Evolutionary conservation across 345 rosid species (phyloP), one percentile per base, ranked within the genome.

Genomic region (Ceriops zippeliana): DNA sequence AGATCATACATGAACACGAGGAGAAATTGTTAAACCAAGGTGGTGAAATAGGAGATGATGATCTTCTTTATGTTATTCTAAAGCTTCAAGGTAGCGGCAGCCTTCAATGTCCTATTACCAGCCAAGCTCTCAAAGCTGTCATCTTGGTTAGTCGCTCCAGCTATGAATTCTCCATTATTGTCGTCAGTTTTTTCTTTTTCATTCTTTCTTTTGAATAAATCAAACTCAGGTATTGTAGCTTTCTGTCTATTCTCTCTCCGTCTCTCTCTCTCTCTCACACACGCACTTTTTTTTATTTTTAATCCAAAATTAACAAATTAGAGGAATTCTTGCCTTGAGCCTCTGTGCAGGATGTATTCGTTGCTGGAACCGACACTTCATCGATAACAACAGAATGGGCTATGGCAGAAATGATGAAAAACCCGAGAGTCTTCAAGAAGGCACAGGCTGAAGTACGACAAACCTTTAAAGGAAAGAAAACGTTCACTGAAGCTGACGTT

Each of bases 361-460:
- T 49, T 20, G 67, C 62, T 22, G 76, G 63, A 27, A 61, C 76
- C 1, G 71, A 52, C 53, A 67, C 62, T 5, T 73, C 76, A 26
- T 73, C 76, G 3, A 38, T 49, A 16, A 61, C 66, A 13, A 61
- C 67, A 37, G 67, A 73, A 19, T 61, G 71, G 71, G 58, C 71
- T 2, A 73, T 73, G 71, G 31, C 67, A n/a, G 63, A 67, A 61
- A 51, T 73, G 61, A 61, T 73, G 62, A 73, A 19, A 37, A 73
- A 67, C 19, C 71, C 67, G 27, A 7, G 63, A 61, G 59, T 73
- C 1, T 26, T 61, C 1, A 67, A 67, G 47, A 73, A 73, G 32
- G 76, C 71, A 54, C 67, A 73, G 16, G 66, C 3, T n/a, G 67
- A 61, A 26, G 66, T 61, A 38, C 38, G 71, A 13, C 21, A 42